phyloP scores from a whole-genome alignment of 2,329 filamentous ascomycete species.

The Trichoderma sp. region DNA sequence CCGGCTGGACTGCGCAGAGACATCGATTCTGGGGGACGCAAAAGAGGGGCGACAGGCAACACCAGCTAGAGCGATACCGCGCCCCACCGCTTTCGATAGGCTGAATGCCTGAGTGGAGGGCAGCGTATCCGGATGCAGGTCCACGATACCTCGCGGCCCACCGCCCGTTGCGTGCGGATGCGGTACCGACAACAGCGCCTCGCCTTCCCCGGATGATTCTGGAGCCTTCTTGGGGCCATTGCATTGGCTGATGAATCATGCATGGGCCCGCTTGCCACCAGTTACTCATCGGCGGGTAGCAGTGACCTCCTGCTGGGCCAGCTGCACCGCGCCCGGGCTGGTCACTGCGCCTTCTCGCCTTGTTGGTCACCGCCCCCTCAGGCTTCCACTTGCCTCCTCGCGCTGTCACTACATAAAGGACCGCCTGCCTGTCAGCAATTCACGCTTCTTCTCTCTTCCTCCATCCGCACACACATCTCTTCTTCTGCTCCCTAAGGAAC shows the following conservation, averaged over 20 bases:
- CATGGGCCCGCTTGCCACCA: conserved; percentile 18
- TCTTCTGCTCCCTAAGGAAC: conserved; percentile 1
- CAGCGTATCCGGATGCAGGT: conserved; percentile 26
- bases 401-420: conserved; percentile 36
- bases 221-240: conserved; percentile 42
- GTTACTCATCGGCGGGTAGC: neutral
- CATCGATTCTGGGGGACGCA: neutral
- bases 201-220: conserved; percentile 38
- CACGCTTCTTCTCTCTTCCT: conserved; percentile 28
- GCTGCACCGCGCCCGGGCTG: neutral
- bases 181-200: conserved; percentile 32
- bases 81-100: conserved; percentile 28
- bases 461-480: conserved; percentile 22
- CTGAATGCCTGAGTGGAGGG: conserved; percentile 8
- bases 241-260: conserved; percentile 43
- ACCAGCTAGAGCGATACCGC: conserved; percentile 15
- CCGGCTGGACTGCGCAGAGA: neutral
- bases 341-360: conserved; percentile 37
- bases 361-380: conserved; percentile 26
- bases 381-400: conserved; percentile 26
- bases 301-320: conserved; percentile 11
- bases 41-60: conserved; percentile 19
- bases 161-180: neutral
- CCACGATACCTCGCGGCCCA: conserved; percentile 28
- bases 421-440: conserved; percentile 31